phyloP scores from a whole-genome alignment of 2,329 filamentous ascomycete genomes.

The Chrysosporium queenslandicum region DNA sequence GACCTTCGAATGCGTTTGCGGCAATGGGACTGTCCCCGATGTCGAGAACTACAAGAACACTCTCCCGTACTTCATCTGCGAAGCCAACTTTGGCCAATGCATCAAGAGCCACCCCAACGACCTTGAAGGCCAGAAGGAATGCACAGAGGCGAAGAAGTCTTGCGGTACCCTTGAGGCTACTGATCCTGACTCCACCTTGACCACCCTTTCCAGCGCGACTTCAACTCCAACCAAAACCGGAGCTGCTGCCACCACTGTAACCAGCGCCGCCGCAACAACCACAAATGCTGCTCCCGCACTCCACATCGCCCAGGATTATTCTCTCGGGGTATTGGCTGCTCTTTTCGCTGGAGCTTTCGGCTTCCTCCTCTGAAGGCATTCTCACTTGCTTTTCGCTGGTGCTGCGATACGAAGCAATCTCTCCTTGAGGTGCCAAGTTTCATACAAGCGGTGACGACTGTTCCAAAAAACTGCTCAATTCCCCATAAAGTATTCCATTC shows the following conservation, averaged over 20 bases:
- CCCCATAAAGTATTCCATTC: background rate
- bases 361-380: conserved; percentile 44
- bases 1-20: conserved; percentile 49
- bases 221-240: conserved; percentile 21
- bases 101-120: conserved; percentile 39
- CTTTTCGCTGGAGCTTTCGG: conserved; percentile 49
- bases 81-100: conserved; percentile 43
- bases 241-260: conserved; percentile 23
- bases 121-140: conserved; percentile 39
- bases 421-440: background rate
- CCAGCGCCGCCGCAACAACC: conserved; percentile 24
- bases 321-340: conserved; percentile 43
- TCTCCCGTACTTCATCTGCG: conserved; percentile 52
- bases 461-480: background rate
- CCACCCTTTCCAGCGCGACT: conserved; percentile 23
- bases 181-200: conserved; percentile 22
- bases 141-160: conserved; percentile 36
- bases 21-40: conserved; percentile 46
- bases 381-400: background rate
- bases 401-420: background rate
- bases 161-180: conserved; percentile 41
- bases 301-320: conserved; percentile 39
- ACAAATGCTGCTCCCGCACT: conserved; percentile 40
- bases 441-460: background rate
- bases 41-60: conserved; percentile 48